Conservation (phyloP, 1,284 basidiomycete genomes). For the Psilocybe mexicana region DNA sequence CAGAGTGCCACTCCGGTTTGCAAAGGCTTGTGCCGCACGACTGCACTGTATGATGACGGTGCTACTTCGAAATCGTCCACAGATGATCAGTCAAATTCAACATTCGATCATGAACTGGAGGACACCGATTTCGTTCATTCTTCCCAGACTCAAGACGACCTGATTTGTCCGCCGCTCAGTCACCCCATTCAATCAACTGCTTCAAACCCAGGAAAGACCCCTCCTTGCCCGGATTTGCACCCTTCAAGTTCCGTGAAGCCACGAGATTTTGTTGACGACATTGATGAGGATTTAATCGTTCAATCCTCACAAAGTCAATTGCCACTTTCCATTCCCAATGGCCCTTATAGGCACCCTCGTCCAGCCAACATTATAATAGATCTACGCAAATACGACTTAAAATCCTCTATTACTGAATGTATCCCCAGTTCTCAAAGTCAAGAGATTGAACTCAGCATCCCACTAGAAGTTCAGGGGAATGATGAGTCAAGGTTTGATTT, state of each 20-base stretch:
- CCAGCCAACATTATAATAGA: not conserved
- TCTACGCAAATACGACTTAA: not conserved
- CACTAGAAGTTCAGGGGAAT: not conserved
- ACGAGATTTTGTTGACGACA: not conserved
- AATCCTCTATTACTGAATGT: constrained; percentile 12
- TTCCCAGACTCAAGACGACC: constrained; percentile 10
- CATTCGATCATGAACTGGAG: not conserved
- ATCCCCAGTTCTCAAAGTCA: constrained; percentile 33
- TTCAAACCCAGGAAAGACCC: not conserved
- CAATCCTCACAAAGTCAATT: constrained; percentile 23
- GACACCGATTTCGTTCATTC: constrained; percentile 4
- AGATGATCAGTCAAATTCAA: not conserved
- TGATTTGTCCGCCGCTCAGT: not conserved
- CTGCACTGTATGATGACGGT: not conserved
- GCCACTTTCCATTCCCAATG: constrained; percentile 1
- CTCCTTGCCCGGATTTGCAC: not conserved
- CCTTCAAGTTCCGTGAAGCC: not conserved
- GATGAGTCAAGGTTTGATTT: not conserved
- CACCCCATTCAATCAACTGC: not conserved
- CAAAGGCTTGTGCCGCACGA: too few species aligned
- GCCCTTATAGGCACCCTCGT: not conserved
- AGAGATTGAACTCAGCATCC: constrained; percentile 19
- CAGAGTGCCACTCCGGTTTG: too few species aligned
- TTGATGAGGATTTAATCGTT: constrained; percentile 3
- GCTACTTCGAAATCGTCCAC: not conserved